phyloP scores from a whole-genome alignment of 2,329 filamentous ascomycete genomes.

The Pestalotiopsis sp. region DNA sequence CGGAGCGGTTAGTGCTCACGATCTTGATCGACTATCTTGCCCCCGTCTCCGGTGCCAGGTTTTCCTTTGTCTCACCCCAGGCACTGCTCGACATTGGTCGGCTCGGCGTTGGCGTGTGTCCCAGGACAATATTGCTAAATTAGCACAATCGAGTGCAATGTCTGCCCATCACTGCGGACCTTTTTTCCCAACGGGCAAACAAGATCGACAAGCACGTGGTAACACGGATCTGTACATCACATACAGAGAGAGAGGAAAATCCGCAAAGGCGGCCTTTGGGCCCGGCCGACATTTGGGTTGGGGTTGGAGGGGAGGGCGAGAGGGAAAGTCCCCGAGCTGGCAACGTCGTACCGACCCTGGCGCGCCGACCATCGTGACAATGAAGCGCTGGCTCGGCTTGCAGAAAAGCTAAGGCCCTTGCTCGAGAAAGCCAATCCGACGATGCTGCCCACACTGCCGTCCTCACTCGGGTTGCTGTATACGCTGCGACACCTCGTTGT shows the following conservation, averaged over 20 bases:
- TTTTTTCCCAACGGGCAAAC: background rate
- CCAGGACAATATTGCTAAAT: background rate
- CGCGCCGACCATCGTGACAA: background rate
- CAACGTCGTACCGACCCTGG: background rate
- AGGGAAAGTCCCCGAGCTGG: background rate
- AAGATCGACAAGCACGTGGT: constrained; percentile 2
- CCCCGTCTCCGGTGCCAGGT: background rate
- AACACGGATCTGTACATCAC: background rate
- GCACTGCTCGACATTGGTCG: background rate
- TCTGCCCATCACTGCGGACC: background rate
- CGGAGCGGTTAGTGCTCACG: background rate
- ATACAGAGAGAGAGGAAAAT: background rate
- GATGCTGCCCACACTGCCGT: background rate
- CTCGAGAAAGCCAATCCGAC: constrained; percentile 6
- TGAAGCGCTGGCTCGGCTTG: background rate
- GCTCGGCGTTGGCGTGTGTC: background rate
- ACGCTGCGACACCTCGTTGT: background rate
- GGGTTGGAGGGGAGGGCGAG: background rate
- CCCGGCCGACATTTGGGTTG: background rate
- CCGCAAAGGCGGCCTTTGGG: background rate
- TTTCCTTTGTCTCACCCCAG: background rate
- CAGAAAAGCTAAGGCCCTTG: constrained; percentile 8
- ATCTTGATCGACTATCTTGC: background rate
- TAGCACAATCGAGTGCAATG: background rate
- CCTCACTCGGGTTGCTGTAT: background rate